Percentiles rank a stretch among this genome's conserved stretches.
Conservation (phyloP, 169 alveolate species). For the Theileria sp. region DNA sequence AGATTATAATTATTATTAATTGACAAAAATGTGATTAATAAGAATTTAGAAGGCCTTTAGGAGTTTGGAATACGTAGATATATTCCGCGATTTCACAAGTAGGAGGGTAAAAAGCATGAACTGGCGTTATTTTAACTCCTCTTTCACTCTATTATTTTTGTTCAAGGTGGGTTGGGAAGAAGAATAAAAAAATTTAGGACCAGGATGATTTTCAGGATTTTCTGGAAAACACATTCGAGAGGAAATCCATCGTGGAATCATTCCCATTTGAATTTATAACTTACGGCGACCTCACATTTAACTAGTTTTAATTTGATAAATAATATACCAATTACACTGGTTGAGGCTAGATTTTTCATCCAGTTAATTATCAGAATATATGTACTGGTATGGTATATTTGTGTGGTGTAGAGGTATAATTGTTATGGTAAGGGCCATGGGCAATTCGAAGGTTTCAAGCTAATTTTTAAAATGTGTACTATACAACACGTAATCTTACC, state of each 20-base stretch:
- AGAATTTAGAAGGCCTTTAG: conserved; percentile 24
- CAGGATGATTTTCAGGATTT: conserved; percentile 25
- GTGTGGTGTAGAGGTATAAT: conserved; percentile 15
- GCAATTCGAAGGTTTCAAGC: neutral
- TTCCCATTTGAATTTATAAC: conserved; percentile 33
- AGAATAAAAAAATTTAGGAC: conserved; percentile 4
- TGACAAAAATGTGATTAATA: neutral
- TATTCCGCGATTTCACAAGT: conserved; percentile 19
- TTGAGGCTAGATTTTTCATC: neutral
- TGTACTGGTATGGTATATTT: neutral
- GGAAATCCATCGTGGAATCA: conserved; percentile 4
- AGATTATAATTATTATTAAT: neutral
- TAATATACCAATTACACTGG: neutral
- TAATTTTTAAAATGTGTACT: conserved; percentile 21
- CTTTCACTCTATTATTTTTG: conserved; percentile 16
- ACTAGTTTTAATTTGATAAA: neutral
- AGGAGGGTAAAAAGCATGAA: conserved; percentile 26
- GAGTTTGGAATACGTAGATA: conserved; percentile 17
- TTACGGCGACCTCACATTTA: conserved; percentile 5
- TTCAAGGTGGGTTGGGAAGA: conserved; percentile 26
- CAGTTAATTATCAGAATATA: neutral
- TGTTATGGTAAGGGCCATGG: neutral
- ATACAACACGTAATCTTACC: conserved; percentile 5
- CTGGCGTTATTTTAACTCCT: conserved; percentile 25
- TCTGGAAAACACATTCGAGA: conserved; percentile 20